Conservation (phyloP, 192 early-diverging fungal species). For the Linnemannia zychae region DNA sequence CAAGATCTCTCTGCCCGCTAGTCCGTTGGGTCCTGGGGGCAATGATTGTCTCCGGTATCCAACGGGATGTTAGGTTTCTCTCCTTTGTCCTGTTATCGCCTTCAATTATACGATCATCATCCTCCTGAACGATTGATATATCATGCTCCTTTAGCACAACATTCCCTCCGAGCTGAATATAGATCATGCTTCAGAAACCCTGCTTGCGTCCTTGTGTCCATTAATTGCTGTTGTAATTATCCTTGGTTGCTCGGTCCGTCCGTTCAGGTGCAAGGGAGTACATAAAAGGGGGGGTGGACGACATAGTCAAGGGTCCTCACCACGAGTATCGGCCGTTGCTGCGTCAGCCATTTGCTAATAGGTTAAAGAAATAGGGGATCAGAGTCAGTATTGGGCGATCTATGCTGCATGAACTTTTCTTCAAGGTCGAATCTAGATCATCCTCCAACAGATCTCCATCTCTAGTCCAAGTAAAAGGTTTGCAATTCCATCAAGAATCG, state of each 20-base stretch:
- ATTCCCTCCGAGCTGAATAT: too few relatives aligned
- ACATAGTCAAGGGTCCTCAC: slow-evolving; percentile 24
- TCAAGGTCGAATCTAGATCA: slow-evolving; percentile 11
- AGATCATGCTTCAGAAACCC: background rate
- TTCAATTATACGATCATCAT: too few relatives aligned
- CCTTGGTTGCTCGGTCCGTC: background rate
- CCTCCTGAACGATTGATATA: too few relatives aligned
- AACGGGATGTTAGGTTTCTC: background rate
- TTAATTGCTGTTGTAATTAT: background rate
- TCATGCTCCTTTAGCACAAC: too few relatives aligned
- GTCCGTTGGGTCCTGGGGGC: background rate
- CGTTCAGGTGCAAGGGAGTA: background rate
- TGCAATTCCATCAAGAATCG: too few relatives aligned
- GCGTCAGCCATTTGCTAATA: slow-evolving; percentile 51
- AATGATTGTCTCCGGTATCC: background rate
- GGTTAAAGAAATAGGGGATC: background rate
- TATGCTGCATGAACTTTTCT: background rate
- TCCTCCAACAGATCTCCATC: background rate
- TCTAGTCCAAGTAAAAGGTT: background rate
- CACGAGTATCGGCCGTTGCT: slow-evolving; percentile 57
- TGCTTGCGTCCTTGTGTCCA: background rate
- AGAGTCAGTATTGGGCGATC: background rate
- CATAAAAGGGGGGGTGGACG: background rate
- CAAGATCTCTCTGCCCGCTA: background rate
- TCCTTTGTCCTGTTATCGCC: background rate